Conservation (phyloP, 352 stramenopile genomes). For the Thalassiosira livingstoniorum region DNA sequence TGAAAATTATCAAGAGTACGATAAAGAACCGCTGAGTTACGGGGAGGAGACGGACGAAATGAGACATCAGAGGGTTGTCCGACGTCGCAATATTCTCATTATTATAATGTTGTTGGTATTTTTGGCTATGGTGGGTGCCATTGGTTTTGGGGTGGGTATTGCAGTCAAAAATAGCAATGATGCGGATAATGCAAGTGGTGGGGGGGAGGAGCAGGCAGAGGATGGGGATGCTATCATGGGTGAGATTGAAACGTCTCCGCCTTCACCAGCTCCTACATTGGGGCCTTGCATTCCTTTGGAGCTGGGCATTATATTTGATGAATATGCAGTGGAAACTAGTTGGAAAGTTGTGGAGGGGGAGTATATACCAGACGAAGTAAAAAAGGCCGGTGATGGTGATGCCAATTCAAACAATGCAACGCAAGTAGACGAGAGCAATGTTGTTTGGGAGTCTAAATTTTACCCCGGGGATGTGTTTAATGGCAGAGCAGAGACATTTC, state of each 20-base stretch:
- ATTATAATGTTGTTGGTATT: slow-evolving; percentile 42
- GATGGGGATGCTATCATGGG: background rate
- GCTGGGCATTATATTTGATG: slow-evolving; percentile 54
- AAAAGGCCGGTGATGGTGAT: background rate
- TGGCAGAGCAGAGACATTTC: slow-evolving; percentile 18
- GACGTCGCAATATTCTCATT: slow-evolving; percentile 40
- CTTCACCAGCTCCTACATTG: slow-evolving; percentile 13
- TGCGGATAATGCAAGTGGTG: slow-evolving; percentile 1
- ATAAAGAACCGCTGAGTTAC: background rate
- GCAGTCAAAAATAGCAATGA: slow-evolving; percentile 23
- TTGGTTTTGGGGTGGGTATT: slow-evolving; percentile 22
- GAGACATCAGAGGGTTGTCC: slow-evolving; percentile 1
- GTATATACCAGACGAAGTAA: background rate
- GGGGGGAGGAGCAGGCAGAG: background rate
- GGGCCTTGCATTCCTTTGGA: slow-evolving; percentile 47
- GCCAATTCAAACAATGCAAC: background rate
- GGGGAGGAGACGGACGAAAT: too few relatives aligned
- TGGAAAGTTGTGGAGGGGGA: slow-evolving; percentile 38
- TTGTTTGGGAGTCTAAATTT: slow-evolving; percentile 46
- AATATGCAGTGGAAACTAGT: slow-evolving; percentile 39
- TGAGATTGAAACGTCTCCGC: slow-evolving; percentile 8
- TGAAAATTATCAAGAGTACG: background rate
- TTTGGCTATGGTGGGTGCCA: slow-evolving; percentile 36
- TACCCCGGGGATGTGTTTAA: slow-evolving; percentile 24
- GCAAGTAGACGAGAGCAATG: background rate